A percentile compares a stretch with the other conserved stretches of the same genome.
Conservation (phyloP, 139 green algal species). For the Chlorella sp. region DNA sequence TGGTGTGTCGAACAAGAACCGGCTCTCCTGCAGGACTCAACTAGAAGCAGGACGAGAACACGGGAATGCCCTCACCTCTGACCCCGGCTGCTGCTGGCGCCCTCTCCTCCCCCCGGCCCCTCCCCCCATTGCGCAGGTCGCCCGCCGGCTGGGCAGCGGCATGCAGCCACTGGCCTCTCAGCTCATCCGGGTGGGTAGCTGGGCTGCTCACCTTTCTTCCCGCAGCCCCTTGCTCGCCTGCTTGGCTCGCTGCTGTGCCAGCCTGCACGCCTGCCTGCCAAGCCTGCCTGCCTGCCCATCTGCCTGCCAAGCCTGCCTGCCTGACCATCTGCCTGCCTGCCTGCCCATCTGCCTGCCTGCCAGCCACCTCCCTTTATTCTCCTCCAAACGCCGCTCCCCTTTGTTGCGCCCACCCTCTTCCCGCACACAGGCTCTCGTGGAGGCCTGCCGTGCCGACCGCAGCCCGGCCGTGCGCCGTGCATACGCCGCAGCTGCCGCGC, state of each 20-base stretch:
- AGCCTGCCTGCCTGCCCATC: background rate
- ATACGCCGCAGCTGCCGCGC: slow-evolving; percentile 73
- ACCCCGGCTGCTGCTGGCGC: too few relatives aligned
- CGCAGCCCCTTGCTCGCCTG: too few relatives aligned
- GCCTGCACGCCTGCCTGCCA: background rate
- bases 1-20: too few relatives aligned
- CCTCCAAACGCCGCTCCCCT: background rate
- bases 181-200: slow-evolving; percentile 51
- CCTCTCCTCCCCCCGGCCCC: too few relatives aligned
- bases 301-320: too few relatives aligned
- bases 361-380: background rate
- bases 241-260: background rate
- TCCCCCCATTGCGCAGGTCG: slow-evolving; percentile 37
- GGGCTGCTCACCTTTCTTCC: background rate
- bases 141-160: slow-evolving; percentile 48
- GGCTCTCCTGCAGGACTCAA: too few relatives aligned
- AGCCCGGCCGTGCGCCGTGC: slow-evolving; percentile 70
- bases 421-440: slow-evolving; percentile 46
- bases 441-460: slow-evolving; percentile 57
- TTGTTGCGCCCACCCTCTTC: background rate
- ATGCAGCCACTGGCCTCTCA: slow-evolving; percentile 29
- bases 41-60: too few relatives aligned
- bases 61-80: too few relatives aligned
- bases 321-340: background rate
- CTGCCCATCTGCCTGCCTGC: background rate